Base-by-base conservation (phyloP, 164 flowering plant species). In the Echeveria elegans region DNA sequence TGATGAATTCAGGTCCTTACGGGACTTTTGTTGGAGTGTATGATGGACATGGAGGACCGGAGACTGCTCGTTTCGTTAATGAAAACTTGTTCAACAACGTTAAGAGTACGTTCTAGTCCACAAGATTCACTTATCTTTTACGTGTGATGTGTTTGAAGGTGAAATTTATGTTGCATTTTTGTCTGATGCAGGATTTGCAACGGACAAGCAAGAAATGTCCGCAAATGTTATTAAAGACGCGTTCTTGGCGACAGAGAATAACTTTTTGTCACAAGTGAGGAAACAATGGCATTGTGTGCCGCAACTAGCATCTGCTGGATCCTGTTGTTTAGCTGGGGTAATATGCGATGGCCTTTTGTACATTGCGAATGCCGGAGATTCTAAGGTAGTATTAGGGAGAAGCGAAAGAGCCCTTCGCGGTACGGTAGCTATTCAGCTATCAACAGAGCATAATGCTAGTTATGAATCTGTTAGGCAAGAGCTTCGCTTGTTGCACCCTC, bases 11-110 rank as follows among this genome's bases (percentile, higher is more conserved):
- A 0, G 88, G 86, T 7, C 86, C 86, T 47, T 67, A 10, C 19
- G 93, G 88, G 50, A 86, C 93, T 1, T 86, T 82, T 30, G 69
- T 87, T 6, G 93, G 93, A 5, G 76, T 87, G 5, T 86, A 85
- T 69, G 92, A 87, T 65, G 92, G 92, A 2, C 92, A 87, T 73
- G 92, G 82, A 50, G 92, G 92, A 24, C 77, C 86, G 0, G 88
- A 85, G 66, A 72, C 88, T 30, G 70, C 92, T n/a, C 74, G 74
- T 2, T 87, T 80, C 40, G 77, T 84, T 18, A 81, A 76, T 28
- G 72, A 82, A 21, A 72, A 75, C 37, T 74, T 87, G 11, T 82
- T 87, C 75, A 14, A 21, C 67, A 80, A 86, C 75, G 66, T 87
- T n/a, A 84, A 86, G 73, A 77, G 93, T 87, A 81, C 34, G 83